Base-by-base conservation (phyloP, 805 yeast genomes). In the Starmera dryadoides region DNA sequence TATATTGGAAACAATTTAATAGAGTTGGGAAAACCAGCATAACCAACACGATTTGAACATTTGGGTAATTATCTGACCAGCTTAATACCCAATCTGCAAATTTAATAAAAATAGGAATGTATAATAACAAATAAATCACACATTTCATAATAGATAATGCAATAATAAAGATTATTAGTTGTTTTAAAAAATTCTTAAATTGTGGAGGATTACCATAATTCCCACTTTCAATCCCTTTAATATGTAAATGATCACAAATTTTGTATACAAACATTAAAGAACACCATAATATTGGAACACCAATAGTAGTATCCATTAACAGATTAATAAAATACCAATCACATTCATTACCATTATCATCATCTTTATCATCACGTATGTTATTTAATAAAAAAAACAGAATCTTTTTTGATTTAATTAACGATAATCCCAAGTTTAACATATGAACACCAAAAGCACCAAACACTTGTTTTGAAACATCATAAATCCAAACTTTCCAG, bases 291-390 rank as follows among this genome's bases (percentile, higher is more conserved):
- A 91, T 74, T 6, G 94, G 94, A 3, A 91, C 91, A 1, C 98
- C 98, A 6, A 89, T 71, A 0, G 98, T 91, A 32, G 98, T 89
- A 59, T 91, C 98, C 55, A 91, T 75, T 22, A 91, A 69, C 30
- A 91, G 73, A 52, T 86, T 91, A 39, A 93, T 66, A 55, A 91
- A 91, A 64, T 93, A 91, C 93, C 96, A 93, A 49, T 86, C 91
- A 60, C 98, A 93, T 7, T 96, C 95, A 44, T 80, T 81, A 36
- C 72, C 75, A 29, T 65, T 72, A 4, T 56, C 63, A n/a, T 56
- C 64, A 29, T 59, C 60, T 36, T 72, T 75, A 29, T 64, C 72
- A 4, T 56, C 63, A n/a, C 56, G 64, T 26, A 58, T 59, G 34
- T 49, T 43, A 38, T 39, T 43, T n/a, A 34, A 22, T n/a, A 19